These are phyloP conservation scores for Suaeda aralocaspica DNA, from an alignment of 148 eudicot species.

Conservation along the genomic window DNA sequence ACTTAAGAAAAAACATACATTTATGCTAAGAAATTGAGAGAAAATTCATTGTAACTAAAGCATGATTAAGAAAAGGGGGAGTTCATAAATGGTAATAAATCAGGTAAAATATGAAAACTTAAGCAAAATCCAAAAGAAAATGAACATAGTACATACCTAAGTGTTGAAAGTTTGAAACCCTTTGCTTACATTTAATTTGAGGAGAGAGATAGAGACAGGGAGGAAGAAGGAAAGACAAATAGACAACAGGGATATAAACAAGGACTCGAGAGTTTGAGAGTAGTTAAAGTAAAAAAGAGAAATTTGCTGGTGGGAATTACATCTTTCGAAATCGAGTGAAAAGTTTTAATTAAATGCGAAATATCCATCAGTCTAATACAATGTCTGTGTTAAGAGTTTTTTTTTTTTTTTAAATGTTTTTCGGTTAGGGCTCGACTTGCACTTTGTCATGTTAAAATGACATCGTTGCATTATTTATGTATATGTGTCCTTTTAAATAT, in stretches of 20 bases:
- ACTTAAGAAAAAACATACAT: background rate
- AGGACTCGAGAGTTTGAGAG: background rate
- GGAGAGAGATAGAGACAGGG: background rate
- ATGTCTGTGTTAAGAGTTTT: no score
- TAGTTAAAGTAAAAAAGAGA: background rate
- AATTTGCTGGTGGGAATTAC: background rate
- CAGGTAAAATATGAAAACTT: background rate
- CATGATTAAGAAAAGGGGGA: background rate
- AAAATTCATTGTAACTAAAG: background rate
- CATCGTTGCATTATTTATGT: no score
- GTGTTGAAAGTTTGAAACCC: background rate
- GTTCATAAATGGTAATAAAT: conserved; percentile 1
- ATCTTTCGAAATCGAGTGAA: no score
- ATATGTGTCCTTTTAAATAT: no score
- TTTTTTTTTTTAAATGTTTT: no score
- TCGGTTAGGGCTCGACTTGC: no score
- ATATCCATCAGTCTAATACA: no score
- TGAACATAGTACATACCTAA: conserved; percentile 9
- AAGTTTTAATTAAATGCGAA: no score
- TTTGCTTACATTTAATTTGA: background rate
- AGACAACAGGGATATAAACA: no score
- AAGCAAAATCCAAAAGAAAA: conserved; percentile 5
- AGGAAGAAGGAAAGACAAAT: no score
- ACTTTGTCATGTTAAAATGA: no score
- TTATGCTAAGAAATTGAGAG: conserved; percentile 2